phyloP scores from a whole-genome alignment of 2,329 filamentous ascomycete species.

The Aspergillus tanneri region DNA sequence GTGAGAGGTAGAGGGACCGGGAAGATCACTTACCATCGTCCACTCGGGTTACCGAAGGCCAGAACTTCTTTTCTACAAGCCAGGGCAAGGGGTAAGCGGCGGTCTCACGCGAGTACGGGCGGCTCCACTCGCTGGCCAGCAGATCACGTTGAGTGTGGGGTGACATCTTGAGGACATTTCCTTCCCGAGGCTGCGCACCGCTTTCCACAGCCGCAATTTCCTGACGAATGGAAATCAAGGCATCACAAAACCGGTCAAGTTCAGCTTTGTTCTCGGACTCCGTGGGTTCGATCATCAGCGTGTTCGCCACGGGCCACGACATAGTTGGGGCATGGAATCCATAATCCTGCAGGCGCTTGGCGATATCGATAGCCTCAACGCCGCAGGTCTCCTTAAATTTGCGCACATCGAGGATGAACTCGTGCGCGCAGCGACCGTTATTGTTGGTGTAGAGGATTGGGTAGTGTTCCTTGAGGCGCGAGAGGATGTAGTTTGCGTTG shows the following conservation, averaged over 20 bases:
- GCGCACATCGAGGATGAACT: constrained; percentile 91
- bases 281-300: constrained; percentile 96
- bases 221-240: constrained; percentile 77
- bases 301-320: constrained; percentile 93
- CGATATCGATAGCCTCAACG: constrained; percentile 89
- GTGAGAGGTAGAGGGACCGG: neutral
- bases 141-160: constrained; percentile 85
- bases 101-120: constrained; percentile 76
- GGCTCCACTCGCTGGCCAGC: constrained; percentile 72
- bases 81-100: constrained; percentile 84
- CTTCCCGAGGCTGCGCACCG: constrained; percentile 69
- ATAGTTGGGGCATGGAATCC: constrained; percentile 97
- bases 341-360: constrained; percentile 95
- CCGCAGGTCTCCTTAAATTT: constrained; percentile 79
- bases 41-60: constrained; percentile 81
- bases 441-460: constrained; percentile 90
- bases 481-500: constrained; percentile 95
- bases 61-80: constrained; percentile 95
- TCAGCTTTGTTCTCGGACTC: constrained; percentile 91
- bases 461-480: constrained; percentile 81
- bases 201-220: constrained; percentile 85
- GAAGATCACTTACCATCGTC: constrained; percentile 73
- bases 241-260: constrained; percentile 89
- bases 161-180: constrained; percentile 84
- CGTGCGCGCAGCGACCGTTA: constrained; percentile 85